Evolutionary conservation across 1,139 yeast species (phyloP).

Genomic region (Ashbya aceris): DNA sequence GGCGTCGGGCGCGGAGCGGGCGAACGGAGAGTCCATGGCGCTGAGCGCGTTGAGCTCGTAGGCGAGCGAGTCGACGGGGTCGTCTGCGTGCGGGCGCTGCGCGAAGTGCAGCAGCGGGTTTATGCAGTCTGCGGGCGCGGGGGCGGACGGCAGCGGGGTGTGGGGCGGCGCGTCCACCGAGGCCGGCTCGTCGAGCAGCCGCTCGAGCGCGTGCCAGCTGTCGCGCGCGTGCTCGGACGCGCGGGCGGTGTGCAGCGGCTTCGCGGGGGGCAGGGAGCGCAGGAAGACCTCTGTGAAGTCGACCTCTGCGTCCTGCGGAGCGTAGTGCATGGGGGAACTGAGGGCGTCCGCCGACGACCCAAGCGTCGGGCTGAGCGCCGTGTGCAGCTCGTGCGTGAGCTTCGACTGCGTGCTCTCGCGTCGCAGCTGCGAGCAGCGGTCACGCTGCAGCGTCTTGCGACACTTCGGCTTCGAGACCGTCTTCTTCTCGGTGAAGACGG

Average conservation of each 20-base stretch:
- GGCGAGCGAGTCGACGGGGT: not conserved
- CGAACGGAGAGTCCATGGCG: no score
- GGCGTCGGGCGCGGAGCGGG: no score
- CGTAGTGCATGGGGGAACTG: not conserved
- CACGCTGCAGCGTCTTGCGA: slow-evolving; percentile 5
- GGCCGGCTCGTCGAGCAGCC: not conserved
- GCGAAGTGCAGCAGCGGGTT: no score
- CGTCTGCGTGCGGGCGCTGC: not conserved
- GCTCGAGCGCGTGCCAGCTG: no score
- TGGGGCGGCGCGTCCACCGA: not conserved
- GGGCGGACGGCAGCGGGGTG: not conserved
- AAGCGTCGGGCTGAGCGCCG: not conserved
- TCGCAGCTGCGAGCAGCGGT: not conserved
- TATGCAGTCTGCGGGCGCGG: no score
- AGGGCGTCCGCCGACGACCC: not conserved
- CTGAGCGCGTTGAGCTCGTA: no score
- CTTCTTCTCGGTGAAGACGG: slow-evolving; percentile 1
- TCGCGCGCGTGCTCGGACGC: no score
- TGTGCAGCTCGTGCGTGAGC: not conserved
- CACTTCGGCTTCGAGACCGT: slow-evolving; percentile 15
- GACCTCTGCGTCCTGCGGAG: slow-evolving; percentile 10
- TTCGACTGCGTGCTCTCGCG: not conserved
- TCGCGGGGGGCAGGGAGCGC: slow-evolving; percentile 12
- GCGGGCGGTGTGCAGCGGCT: not conserved
- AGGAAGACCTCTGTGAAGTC: slow-evolving; percentile 30